Evolutionary conservation across 2,329 filamentous ascomycete genomes (phyloP).

Genomic region (Periconia sp.): DNA sequence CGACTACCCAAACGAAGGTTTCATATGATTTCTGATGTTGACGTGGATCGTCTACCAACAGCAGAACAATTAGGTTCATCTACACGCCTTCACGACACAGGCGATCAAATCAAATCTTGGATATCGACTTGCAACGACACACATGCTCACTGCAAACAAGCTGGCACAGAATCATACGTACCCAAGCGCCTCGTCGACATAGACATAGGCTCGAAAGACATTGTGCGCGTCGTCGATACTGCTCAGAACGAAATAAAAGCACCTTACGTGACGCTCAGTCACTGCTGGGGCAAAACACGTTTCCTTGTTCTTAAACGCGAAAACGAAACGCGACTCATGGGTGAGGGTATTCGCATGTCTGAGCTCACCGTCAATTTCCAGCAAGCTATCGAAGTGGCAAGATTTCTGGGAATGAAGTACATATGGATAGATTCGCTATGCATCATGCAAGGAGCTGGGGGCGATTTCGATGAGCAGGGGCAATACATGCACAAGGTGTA

Average conservation of each 20-base stretch:
- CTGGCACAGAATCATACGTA: not conserved
- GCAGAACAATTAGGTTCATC: too few relatives aligned
- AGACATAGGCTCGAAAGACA: not conserved
- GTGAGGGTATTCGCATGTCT: not conserved
- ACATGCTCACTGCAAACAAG: not conserved
- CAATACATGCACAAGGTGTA: slow-evolving; percentile 28
- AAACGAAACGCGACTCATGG: not conserved
- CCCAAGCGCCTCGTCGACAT: slow-evolving; percentile 15
- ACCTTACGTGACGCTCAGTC: slow-evolving; percentile 23
- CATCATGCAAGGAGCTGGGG: slow-evolving; percentile 14
- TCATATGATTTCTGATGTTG: too few relatives aligned
- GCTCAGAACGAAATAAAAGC: slow-evolving; percentile 3
- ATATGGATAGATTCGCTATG: slow-evolving; percentile 28
- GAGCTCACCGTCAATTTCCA: slow-evolving; percentile 20
- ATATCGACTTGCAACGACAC: not conserved
- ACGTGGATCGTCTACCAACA: too few relatives aligned
- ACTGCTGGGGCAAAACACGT: slow-evolving; percentile 21
- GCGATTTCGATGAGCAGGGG: slow-evolving; percentile 19
- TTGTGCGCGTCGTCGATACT: slow-evolving; percentile 10
- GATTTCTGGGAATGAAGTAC: slow-evolving; percentile 20
- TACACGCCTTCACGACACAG: too few relatives aligned
- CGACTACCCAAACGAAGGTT: too few relatives aligned
- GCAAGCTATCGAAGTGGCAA: slow-evolving; percentile 21
- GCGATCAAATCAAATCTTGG: not conserved
- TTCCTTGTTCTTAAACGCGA: slow-evolving; percentile 1